Evolutionary conservation across 2,329 filamentous ascomycete species (phyloP).

Genomic region (Falciphora oryzae): DNA sequence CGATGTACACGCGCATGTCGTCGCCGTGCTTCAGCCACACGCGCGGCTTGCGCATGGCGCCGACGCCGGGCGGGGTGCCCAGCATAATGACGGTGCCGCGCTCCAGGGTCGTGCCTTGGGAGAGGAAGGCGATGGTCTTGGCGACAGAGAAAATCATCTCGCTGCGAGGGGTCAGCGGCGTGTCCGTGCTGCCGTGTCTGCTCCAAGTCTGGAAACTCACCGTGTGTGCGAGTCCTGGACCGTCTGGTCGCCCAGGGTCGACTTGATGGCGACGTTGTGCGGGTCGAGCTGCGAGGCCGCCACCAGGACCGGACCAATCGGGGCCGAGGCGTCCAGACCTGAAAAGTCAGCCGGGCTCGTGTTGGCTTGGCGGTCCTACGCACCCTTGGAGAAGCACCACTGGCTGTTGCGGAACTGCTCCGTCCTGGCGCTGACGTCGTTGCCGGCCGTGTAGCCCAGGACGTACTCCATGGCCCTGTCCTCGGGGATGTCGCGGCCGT

Average conservation of each 20-base stretch:
- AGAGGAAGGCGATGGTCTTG: conserved; percentile 29
- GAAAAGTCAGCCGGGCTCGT: background rate
- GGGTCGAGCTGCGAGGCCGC: conserved; percentile 26
- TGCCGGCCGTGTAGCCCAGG: conserved; percentile 32
- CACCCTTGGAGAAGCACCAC: conserved; percentile 34
- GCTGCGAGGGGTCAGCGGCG: conserved; percentile 8
- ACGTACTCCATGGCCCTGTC: conserved; percentile 32
- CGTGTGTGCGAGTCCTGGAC: conserved; percentile 30
- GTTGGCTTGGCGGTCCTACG: background rate
- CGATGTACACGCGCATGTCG: conserved; percentile 31
- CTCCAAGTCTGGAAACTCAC: conserved; percentile 11
- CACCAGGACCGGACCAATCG: conserved; percentile 31
- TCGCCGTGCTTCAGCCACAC: conserved; percentile 16
- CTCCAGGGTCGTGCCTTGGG: conserved; percentile 31
- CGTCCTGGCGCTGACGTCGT: conserved; percentile 32
- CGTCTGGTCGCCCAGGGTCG: conserved; percentile 29
- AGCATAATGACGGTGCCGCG: conserved; percentile 34
- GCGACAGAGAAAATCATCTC: conserved; percentile 34
- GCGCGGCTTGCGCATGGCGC: conserved; percentile 31
- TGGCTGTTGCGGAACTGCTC: conserved; percentile 33
- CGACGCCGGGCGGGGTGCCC: conserved; percentile 36
- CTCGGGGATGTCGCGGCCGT: conserved; percentile 31
- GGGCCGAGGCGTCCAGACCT: conserved; percentile 30
- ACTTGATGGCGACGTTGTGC: conserved; percentile 24
- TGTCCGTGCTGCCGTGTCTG: too few species aligned